Percentiles rank a stretch among this genome's conserved stretches.
Conservation (phyloP, 2,329 filamentous ascomycete genomes). For the Fusarium sp. region DNA sequence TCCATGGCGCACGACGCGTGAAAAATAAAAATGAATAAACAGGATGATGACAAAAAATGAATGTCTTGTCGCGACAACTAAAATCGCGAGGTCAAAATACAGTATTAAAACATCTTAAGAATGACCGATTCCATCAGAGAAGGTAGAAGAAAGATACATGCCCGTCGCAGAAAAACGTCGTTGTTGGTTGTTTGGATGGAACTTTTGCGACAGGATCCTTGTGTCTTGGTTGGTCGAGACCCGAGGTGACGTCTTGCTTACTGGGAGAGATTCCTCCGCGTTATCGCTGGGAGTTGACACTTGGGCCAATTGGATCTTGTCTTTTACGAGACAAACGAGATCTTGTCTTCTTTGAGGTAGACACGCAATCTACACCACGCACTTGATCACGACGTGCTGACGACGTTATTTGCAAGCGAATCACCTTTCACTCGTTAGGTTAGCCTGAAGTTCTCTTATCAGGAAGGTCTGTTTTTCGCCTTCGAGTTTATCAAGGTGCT, state of each 20-base stretch:
- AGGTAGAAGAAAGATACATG: not conserved
- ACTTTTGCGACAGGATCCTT: conserved; percentile 34
- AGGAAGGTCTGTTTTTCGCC: not conserved
- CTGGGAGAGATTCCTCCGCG: conserved; percentile 22
- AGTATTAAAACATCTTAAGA: conserved; percentile 22
- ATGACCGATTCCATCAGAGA: not conserved
- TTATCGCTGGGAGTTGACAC: conserved; percentile 4
- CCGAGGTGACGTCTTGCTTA: conserved; percentile 29
- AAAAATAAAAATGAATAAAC: too few species aligned
- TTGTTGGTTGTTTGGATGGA: conserved; percentile 21
- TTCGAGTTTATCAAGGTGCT: not conserved
- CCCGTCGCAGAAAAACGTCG: conserved; percentile 21
- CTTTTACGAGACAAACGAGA: not conserved
- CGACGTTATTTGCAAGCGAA: conserved; percentile 1
- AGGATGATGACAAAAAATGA: not conserved
- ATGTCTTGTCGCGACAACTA: not conserved
- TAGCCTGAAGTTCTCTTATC: not conserved
- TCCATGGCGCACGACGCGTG: conserved; percentile 8
- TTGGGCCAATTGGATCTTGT: not conserved
- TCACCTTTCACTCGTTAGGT: not conserved
- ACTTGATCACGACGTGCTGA: conserved; percentile 28
- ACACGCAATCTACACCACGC: conserved; percentile 31
- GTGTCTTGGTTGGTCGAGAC: conserved; percentile 15
- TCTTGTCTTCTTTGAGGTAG: conserved; percentile 14
- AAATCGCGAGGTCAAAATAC: not conserved